Percentiles rank a stretch among this genome's conserved stretches.
Conservation (phyloP, 163 green algal genomes). For the Scenedesmus sp. region DNA sequence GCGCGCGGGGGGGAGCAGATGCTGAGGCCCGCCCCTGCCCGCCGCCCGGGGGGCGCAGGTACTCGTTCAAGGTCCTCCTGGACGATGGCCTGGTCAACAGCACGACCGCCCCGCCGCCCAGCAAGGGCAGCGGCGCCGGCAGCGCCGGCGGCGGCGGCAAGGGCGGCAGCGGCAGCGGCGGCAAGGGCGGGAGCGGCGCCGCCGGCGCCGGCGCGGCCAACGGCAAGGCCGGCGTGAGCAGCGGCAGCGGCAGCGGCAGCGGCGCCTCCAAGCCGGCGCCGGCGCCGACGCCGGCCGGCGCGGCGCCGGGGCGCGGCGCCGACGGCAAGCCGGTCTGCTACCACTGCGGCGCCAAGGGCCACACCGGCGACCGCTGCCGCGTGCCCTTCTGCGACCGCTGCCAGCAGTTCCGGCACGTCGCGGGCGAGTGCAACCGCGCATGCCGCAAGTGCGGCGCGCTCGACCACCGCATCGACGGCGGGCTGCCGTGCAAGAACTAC, state of each 20-base stretch:
- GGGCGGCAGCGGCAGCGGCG: conserved; percentile 10
- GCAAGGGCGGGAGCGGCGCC: conserved; percentile 1
- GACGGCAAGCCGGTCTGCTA: conserved; percentile 43
- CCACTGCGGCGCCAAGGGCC: conserved; percentile 23
- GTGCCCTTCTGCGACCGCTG: conserved; percentile 40
- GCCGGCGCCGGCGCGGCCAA: conserved; percentile 3
- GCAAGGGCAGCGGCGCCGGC: background rate
- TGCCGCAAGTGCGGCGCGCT: conserved; percentile 38
- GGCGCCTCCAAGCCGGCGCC: conserved; percentile 10
- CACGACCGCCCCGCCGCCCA: too few species aligned
- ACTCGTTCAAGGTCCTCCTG: conserved; percentile 22
- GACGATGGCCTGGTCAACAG: background rate
- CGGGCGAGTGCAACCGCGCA: conserved; percentile 29
- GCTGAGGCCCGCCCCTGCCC: too few species aligned
- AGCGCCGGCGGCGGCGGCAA: conserved; percentile 17
- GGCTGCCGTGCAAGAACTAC: conserved; percentile 42
- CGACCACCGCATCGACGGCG: conserved; percentile 37
- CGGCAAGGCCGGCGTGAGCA: background rate
- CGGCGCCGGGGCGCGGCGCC: conserved; percentile 17
- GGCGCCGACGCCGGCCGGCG: background rate
- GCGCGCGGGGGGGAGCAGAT: too few species aligned
- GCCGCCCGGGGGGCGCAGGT: conserved; percentile 6
- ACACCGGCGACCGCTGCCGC: conserved; percentile 40
- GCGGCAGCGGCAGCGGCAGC: conserved; percentile 4
- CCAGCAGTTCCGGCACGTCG: conserved; percentile 35